A percentile compares a stretch with the other conserved stretches of the same genome.
Evolutionary conservation across 805 yeast species (phyloP).

Genomic region (Lipomyces yamanashiensis): DNA sequence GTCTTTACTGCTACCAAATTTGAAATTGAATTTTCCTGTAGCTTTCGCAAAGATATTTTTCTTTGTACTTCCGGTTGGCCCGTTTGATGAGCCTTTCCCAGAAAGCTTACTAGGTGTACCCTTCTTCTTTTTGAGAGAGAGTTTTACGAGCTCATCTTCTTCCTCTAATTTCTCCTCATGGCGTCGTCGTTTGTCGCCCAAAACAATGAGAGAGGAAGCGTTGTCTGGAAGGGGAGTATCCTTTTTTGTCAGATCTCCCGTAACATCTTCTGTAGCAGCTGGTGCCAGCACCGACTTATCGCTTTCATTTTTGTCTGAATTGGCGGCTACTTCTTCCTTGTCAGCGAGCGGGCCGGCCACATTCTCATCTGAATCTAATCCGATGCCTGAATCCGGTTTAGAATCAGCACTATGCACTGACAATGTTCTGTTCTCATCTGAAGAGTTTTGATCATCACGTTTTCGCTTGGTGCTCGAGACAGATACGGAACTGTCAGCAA

Average conservation of each 20-base stretch:
- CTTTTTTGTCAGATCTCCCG: background rate
- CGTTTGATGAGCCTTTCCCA: background rate
- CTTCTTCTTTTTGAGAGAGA: constrained; percentile 19
- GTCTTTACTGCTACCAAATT: constrained; percentile 11
- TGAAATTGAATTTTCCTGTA: constrained; percentile 18
- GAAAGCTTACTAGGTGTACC: background rate
- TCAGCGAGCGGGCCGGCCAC: too few species aligned
- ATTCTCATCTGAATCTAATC: too few species aligned
- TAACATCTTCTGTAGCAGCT: background rate
- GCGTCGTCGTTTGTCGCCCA: constrained; percentile 34
- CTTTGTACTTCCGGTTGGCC: background rate
- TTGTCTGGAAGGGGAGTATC: background rate
- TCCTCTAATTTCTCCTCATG: constrained; percentile 21
- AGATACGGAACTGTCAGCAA: background rate
- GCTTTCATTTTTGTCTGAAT: too few species aligned
- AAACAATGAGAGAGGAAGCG: background rate
- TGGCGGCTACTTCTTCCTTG: too few species aligned
- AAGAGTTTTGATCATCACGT: background rate
- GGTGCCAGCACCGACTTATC: background rate
- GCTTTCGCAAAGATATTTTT: constrained; percentile 24
- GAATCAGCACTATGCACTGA: too few species aligned
- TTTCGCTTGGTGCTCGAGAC: background rate
- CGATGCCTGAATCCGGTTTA: too few species aligned
- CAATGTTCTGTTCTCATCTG: background rate
- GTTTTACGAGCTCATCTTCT: constrained; percentile 30